Evolutionary conservation across 1,284 basidiomycete genomes (phyloP).

Genomic region (Tilletia setariae): DNA sequence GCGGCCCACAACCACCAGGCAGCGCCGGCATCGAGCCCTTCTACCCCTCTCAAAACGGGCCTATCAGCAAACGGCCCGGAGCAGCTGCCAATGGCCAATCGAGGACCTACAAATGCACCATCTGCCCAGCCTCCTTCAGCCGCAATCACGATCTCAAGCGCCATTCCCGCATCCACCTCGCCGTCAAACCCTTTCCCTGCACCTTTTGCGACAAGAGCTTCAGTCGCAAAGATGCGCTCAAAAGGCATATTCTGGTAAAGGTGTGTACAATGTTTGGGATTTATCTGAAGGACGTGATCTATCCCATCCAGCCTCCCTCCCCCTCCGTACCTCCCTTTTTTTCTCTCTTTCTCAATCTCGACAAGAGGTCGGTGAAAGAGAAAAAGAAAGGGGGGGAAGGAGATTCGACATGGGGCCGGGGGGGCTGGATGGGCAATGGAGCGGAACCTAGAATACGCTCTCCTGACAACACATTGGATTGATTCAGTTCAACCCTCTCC

Average conservation of each 20-base stretch:
- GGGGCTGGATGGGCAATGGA: no score
- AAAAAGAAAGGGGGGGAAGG: neutral
- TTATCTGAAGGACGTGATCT: neutral
- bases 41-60: neutral
- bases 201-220: constrained; percentile 43
- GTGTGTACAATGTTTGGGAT: constrained; percentile 10
- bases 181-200: constrained; percentile 45
- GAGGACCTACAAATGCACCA: constrained; percentile 39
- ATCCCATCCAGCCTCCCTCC: neutral
- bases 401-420: no score
- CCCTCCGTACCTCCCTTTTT: neutral
- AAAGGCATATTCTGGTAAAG: constrained; percentile 44
- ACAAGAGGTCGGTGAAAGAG: neutral
- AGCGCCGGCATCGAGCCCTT: neutral
- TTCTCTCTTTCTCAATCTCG: neutral
- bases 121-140: constrained; percentile 43
- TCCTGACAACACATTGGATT: no score
- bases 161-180: constrained; percentile 48
- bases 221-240: constrained; percentile 46
- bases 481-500: no score
- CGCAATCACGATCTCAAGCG: constrained; percentile 50
- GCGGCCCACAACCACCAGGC: no score
- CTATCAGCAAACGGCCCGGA: neutral
- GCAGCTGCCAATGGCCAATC: neutral
- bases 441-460: no score